Percentiles rank a stretch among this genome's conserved stretches.
These are phyloP conservation scores for Tricholoma hemisulphureum DNA, from an alignment of 768 basidiomycete species.

Conservation along the genomic window DNA sequence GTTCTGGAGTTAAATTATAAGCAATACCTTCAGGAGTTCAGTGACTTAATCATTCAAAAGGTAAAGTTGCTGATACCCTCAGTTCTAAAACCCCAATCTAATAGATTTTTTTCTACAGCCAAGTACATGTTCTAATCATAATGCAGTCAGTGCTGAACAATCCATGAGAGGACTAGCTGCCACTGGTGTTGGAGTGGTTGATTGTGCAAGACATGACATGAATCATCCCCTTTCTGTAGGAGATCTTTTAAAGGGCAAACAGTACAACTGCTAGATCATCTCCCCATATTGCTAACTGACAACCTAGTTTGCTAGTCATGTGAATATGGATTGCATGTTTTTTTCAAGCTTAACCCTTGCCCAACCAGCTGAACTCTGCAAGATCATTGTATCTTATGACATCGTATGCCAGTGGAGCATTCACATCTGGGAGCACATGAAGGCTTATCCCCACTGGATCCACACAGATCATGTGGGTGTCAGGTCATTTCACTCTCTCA, in stretches of 20 bases:
- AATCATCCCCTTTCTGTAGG: not conserved
- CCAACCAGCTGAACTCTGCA: not conserved
- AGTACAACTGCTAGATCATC: not conserved
- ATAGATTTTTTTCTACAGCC: not conserved
- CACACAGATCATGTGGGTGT: not conserved
- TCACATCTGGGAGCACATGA: not conserved
- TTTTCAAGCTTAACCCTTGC: not conserved
- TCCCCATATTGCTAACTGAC: not conserved
- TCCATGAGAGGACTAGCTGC: not conserved
- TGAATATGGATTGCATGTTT: slow-evolving; percentile 6
- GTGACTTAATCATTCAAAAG: slow-evolving; percentile 8
- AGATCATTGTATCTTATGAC: slow-evolving; percentile 5
- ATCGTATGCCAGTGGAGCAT: slow-evolving; percentile 1
- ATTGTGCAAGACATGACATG: slow-evolving; percentile 2
- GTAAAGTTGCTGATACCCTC: not conserved
- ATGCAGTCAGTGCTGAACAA: not conserved
- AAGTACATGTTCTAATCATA: slow-evolving; percentile 1
- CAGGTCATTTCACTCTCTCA: not conserved
- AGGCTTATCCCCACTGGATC: not conserved
- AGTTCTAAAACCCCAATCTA: not conserved
- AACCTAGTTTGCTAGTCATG: not conserved
- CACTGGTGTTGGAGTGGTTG: slow-evolving; percentile 2
- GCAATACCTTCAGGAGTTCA: slow-evolving; percentile 11
- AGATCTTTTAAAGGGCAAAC: not conserved
- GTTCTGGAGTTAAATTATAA: slow-evolving; percentile 12